These are phyloP conservation scores for Debaryomycetaceae sp. DNA, from an alignment of 1,139 yeast genomes.

Conservation along the genomic window DNA sequence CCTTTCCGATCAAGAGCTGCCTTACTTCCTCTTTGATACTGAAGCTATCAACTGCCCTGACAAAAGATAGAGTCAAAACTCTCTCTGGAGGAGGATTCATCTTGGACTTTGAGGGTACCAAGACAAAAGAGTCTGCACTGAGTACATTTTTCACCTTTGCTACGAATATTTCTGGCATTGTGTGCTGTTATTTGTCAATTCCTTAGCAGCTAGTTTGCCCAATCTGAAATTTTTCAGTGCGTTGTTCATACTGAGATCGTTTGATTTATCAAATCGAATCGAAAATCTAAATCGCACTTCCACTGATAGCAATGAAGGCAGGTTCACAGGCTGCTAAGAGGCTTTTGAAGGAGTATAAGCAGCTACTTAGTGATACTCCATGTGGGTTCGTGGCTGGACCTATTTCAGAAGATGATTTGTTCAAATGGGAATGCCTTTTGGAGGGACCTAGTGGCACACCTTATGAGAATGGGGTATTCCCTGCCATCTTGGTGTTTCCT, in stretches of 20 bases:
- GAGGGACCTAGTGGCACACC: constrained; percentile 95
- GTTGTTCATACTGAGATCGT: constrained; percentile 5
- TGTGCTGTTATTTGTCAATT: not conserved
- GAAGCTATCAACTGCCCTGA: constrained; percentile 49
- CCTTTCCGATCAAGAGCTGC: constrained; percentile 64
- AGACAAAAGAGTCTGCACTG: constrained; percentile 72
- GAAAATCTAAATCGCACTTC: not conserved
- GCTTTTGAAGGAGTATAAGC: constrained; percentile 84
- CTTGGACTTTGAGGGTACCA: constrained; percentile 50
- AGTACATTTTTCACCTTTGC: constrained; percentile 69
- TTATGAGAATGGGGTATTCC: constrained; percentile 90
- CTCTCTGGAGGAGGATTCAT: constrained; percentile 56
- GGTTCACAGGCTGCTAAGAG: constrained; percentile 79
- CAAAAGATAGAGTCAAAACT: constrained; percentile 58
- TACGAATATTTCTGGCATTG: constrained; percentile 21
- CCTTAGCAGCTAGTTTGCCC: not conserved
- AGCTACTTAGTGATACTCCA: constrained; percentile 79
- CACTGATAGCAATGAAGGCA: constrained; percentile 32
- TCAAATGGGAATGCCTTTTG: constrained; percentile 85
- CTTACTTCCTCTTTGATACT: constrained; percentile 63
- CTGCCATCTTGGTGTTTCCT: constrained; percentile 82
- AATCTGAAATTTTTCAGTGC: constrained; percentile 3
- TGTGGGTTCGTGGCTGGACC: constrained; percentile 98
- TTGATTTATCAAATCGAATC: not conserved
- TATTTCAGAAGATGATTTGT: constrained; percentile 71